Evolutionary conservation across 1,284 basidiomycete genomes (phyloP).

Genomic region (Xerocomus amazonicus): DNA sequence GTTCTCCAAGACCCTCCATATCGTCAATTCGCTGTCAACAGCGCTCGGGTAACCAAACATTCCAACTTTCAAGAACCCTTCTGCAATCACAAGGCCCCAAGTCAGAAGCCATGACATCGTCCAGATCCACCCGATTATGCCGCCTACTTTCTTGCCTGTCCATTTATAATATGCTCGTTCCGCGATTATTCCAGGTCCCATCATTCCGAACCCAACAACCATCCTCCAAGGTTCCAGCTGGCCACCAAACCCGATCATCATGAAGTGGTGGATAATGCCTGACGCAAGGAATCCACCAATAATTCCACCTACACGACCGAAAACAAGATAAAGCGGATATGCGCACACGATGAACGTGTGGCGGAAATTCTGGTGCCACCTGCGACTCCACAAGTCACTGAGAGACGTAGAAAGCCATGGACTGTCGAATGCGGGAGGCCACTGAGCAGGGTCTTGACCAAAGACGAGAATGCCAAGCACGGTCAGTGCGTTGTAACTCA

Average conservation of each 20-base stretch:
- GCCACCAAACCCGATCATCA: constrained; percentile 44
- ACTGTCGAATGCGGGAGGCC: not conserved
- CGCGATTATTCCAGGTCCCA: constrained; percentile 47
- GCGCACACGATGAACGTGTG: not conserved
- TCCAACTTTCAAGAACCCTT: constrained; percentile 49
- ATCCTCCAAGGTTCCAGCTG: constrained; percentile 44
- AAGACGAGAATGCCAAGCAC: not conserved
- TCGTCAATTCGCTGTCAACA: constrained; percentile 10
- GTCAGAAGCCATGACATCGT: constrained; percentile 44
- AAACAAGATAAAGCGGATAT: constrained; percentile 5
- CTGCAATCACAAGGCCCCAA: constrained; percentile 46
- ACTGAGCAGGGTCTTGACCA: constrained; percentile 1
- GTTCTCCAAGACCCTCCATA: constrained; percentile 8
- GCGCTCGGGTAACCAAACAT: constrained; percentile 20
- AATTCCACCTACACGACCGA: constrained; percentile 45
- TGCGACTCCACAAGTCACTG: constrained; percentile 2
- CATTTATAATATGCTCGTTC: constrained; percentile 38
- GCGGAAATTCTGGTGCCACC: constrained; percentile 32
- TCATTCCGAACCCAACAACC: constrained; percentile 52
- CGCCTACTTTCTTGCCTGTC: constrained; percentile 39
- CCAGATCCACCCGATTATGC: constrained; percentile 48
- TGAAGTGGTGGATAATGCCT: constrained; percentile 49
- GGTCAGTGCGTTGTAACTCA: not conserved
- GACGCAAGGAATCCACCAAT: constrained; percentile 56
- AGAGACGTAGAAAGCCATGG: constrained; percentile 2